These are phyloP conservation scores for Xylaria longipes DNA, from an alignment of 495 filamentous ascomycete species.

Conservation along the genomic window DNA sequence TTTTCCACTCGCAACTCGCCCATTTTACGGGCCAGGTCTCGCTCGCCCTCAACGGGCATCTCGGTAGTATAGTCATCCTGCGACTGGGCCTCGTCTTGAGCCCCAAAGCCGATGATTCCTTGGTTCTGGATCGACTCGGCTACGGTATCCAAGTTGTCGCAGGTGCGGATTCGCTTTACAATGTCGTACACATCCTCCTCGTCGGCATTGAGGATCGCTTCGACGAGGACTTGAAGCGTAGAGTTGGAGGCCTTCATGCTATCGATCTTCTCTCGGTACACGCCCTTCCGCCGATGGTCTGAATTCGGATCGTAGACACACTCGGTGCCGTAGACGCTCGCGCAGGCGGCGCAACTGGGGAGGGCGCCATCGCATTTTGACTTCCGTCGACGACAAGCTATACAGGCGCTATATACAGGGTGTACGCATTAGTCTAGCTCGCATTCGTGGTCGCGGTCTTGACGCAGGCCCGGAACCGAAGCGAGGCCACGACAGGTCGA, in stretches of 20 bases:
- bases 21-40: conserved; percentile 89
- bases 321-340: conserved; percentile 92
- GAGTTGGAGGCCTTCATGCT: conserved; percentile 84
- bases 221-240: conserved; percentile 88
- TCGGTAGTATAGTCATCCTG: conserved; percentile 50
- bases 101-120: conserved; percentile 46
- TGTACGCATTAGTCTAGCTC: conserved; percentile 19
- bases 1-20: conserved; percentile 87
- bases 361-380: conserved; percentile 95
- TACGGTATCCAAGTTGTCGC: conserved; percentile 88
- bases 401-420: conserved; percentile 66
- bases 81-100: conserved; percentile 48
- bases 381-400: conserved; percentile 88
- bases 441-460: background rate
- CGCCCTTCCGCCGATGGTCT: conserved; percentile 94
- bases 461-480: background rate
- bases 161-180: conserved; percentile 85
- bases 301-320: conserved; percentile 95
- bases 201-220: conserved; percentile 88
- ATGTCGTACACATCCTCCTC: conserved; percentile 83
- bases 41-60: conserved; percentile 73
- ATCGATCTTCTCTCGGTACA: conserved; percentile 94
- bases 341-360: conserved; percentile 92
- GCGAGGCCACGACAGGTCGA: background rate
- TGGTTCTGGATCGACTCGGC: conserved; percentile 77